Conservation (phyloP, 257 asterid genomes). For the Solanum verrucosum region DNA sequence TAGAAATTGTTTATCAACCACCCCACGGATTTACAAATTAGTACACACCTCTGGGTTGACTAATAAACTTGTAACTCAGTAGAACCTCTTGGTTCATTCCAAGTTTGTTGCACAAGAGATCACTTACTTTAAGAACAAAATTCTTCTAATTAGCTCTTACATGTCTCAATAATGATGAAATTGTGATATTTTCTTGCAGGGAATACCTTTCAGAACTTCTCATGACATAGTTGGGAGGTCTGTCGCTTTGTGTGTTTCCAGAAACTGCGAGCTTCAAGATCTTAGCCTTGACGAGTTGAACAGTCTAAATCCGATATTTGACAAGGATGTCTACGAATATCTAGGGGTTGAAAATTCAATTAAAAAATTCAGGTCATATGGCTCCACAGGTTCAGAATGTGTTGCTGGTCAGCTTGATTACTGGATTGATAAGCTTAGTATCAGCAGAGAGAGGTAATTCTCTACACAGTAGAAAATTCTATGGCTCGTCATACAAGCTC, state of each 20-base stretch:
- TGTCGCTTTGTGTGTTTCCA: conserved; percentile 71
- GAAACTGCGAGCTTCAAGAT: conserved; percentile 54
- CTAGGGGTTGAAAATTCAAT: conserved; percentile 87
- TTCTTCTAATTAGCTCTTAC: background rate
- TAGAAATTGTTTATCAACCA: background rate
- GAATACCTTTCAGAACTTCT: conserved; percentile 86
- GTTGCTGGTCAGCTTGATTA: conserved; percentile 75
- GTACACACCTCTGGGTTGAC: background rate
- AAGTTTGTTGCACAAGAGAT: background rate
- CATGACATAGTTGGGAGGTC: conserved; percentile 89
- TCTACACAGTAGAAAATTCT: background rate
- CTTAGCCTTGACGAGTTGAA: conserved; percentile 56
- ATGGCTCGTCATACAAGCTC: background rate
- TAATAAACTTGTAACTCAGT: background rate
- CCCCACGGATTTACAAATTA: background rate
- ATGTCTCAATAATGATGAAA: background rate
- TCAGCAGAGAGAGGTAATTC: conserved; percentile 9
- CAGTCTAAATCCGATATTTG: conserved; percentile 50
- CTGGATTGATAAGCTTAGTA: conserved; percentile 53
- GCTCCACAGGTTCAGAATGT: conserved; percentile 90
- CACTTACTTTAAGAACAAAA: background rate
- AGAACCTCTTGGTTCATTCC: background rate
- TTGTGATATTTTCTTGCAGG: conserved; percentile 33
- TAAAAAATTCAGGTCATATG: conserved; percentile 81
- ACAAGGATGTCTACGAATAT: conserved; percentile 64